Conservation (phyloP, 108 stramenopile species). For the Nannochloropsis salina region DNA sequence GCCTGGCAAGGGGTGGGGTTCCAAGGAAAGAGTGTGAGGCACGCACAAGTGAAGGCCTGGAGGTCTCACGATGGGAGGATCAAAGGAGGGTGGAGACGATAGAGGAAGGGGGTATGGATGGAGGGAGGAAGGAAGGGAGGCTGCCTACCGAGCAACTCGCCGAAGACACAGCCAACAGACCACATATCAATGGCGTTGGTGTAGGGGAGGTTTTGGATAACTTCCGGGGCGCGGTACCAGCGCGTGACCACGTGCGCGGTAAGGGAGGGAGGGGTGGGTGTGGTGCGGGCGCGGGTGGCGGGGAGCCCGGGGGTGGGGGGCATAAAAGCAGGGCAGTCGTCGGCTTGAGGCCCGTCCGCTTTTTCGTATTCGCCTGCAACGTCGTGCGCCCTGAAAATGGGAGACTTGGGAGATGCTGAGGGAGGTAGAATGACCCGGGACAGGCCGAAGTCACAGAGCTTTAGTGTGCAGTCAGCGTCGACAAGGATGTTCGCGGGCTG, state of each 20-base stretch:
- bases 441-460: constrained; percentile 8
- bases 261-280: constrained; percentile 17
- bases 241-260: constrained; percentile 65
- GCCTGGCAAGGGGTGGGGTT: neutral
- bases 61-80: no score
- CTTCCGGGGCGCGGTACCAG: constrained; percentile 67
- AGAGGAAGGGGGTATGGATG: no score
- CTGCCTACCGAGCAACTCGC: constrained; percentile 82
- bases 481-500: neutral
- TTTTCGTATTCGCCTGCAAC: no score
- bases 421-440: constrained; percentile 30
- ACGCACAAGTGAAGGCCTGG: neutral
- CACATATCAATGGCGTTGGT: constrained; percentile 41
- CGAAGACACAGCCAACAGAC: constrained; percentile 95
- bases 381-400: no score
- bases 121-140: constrained; percentile 75
- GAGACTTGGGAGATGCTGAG: neutral
- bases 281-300: no score
- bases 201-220: constrained; percentile 41
- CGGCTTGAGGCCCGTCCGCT: no score
- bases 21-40: neutral
- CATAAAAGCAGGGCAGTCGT: no score
- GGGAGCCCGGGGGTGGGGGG: no score
- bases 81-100: no score
- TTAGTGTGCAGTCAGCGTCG: neutral